Conservation (phyloP, 2,329 filamentous ascomycete genomes). For the Aspergillus pseudonomiae region DNA sequence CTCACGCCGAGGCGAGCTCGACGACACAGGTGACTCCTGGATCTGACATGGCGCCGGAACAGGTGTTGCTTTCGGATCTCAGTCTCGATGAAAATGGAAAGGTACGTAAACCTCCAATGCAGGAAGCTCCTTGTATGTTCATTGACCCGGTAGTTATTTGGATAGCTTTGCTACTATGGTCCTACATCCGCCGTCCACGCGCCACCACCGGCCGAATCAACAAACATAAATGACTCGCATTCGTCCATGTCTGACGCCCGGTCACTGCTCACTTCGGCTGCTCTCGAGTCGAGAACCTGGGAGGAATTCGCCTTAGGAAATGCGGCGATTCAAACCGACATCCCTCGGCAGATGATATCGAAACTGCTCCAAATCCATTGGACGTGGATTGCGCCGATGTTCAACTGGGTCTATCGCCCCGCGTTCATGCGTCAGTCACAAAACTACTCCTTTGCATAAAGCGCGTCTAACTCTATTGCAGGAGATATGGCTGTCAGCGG, state of each 20-base stretch:
- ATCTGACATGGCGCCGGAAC: background rate
- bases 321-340: constrained; percentile 23
- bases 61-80: background rate
- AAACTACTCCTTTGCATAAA: constrained; percentile 10
- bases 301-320: constrained; percentile 9
- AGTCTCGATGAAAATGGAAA: constrained; percentile 4
- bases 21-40: background rate
- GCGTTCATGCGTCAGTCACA: constrained; percentile 29
- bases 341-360: constrained; percentile 26
- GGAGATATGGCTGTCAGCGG: constrained; percentile 23
- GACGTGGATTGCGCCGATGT: constrained; percentile 33
- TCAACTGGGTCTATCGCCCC: constrained; percentile 33
- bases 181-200: constrained; percentile 5
- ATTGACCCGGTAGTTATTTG: background rate
- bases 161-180: constrained; percentile 4
- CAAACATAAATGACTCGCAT: background rate
- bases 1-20: background rate
- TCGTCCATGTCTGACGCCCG: constrained; percentile 3
- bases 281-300: constrained; percentile 7
- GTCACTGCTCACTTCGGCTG: constrained; percentile 7
- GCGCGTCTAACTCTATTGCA: background rate
- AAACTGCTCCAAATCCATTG: constrained; percentile 32
- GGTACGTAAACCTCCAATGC: background rate
- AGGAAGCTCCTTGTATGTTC: background rate
- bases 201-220: background rate